These are phyloP conservation scores for Cinnamomum micranthum DNA, from an alignment of 164 flowering plant genomes.

Conservation along the genomic window DNA sequence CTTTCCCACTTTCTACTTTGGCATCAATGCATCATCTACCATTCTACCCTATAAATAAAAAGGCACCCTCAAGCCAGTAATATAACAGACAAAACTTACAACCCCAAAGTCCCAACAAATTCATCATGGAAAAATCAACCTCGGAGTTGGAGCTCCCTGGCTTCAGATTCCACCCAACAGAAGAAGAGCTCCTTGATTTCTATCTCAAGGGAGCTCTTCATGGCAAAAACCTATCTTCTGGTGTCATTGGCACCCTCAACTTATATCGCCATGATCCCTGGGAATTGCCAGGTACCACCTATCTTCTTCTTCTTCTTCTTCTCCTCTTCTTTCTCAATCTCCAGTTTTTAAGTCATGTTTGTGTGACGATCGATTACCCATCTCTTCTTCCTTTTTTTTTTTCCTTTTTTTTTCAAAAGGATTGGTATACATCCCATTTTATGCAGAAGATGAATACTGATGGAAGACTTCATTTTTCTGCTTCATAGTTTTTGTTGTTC, in stretches of 20 bases:
- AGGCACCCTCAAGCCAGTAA: not conserved
- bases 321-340: too few relatives aligned
- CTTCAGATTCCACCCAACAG: slow-evolving; percentile 90
- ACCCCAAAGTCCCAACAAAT: not conserved
- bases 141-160: slow-evolving; percentile 64
- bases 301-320: not conserved
- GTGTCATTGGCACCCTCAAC: slow-evolving; percentile 68
- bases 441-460: too few relatives aligned
- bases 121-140: slow-evolving; percentile 11
- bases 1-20: not conserved
- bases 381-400: too few relatives aligned
- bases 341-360: too few relatives aligned
- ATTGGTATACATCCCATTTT: too few relatives aligned
- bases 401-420: too few relatives aligned
- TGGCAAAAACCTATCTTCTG: slow-evolving; percentile 42
- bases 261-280: slow-evolving; percentile 75
- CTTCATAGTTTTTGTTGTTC: too few relatives aligned
- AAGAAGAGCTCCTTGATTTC: slow-evolving; percentile 81
- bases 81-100: too few relatives aligned
- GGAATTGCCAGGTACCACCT: slow-evolving; percentile 68
- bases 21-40: not conserved
- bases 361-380: too few relatives aligned
- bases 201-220: slow-evolving; percentile 56
- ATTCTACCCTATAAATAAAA: not conserved
- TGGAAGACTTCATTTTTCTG: too few relatives aligned